Conservation (phyloP, 163 green algal genomes). For the Chloromonas sp. region DNA sequence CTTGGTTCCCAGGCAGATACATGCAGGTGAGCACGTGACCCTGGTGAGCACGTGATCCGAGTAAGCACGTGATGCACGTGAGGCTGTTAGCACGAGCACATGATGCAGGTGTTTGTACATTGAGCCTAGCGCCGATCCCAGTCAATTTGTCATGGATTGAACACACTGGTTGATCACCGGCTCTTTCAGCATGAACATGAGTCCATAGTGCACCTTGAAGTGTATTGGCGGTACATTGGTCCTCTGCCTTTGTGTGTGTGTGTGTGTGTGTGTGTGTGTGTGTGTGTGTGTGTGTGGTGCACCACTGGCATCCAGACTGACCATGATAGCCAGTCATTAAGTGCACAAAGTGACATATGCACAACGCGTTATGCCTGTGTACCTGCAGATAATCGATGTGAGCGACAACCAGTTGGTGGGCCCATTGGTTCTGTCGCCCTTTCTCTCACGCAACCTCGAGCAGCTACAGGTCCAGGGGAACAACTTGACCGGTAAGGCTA, state of each 20-base stretch:
- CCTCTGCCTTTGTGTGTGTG: slow-evolving; percentile 15
- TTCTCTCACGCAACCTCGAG: background rate
- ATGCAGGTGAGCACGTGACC: slow-evolving; percentile 1
- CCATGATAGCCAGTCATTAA: no score
- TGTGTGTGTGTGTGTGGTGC: background rate
- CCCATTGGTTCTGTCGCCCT: slow-evolving; percentile 18
- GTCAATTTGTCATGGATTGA: no score
- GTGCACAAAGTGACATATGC: no score
- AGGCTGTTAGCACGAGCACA: background rate
- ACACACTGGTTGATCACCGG: no score
- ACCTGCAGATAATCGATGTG: slow-evolving; percentile 30
- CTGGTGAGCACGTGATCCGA: slow-evolving; percentile 16
- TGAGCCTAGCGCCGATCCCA: no score
- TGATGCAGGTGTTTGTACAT: no score
- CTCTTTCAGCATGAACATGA: no score
- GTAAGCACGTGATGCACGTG: background rate
- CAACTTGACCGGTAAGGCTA: background rate
- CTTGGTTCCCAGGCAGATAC: background rate
- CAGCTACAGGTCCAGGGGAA: slow-evolving; percentile 17
- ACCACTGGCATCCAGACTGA: slow-evolving; percentile 1
- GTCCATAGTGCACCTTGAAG: no score
- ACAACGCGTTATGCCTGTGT: no score
- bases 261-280: no score
- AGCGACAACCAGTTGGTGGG: slow-evolving; percentile 39
- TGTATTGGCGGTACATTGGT: no score